A percentile compares a stretch with the other conserved stretches of the same genome.
These are phyloP conservation scores for Penicillium tannophilum DNA, from an alignment of 495 filamentous ascomycete genomes.

Conservation along the genomic window DNA sequence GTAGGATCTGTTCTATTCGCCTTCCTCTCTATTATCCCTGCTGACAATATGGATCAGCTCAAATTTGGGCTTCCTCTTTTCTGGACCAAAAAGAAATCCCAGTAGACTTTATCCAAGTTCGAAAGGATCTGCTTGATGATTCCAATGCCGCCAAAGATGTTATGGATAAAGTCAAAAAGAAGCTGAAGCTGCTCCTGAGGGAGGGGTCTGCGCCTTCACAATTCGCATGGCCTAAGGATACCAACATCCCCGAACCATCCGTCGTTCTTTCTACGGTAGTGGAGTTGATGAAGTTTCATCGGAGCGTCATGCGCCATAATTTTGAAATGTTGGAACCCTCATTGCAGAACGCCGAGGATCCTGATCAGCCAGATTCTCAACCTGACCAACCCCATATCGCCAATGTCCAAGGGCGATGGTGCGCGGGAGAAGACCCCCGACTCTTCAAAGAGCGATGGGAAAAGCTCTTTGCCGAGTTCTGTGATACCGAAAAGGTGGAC, in stretches of 20 bases:
- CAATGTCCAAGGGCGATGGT: slow-evolving; percentile 89
- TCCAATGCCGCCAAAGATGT: slow-evolving; percentile 99
- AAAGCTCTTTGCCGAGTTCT: slow-evolving; percentile 96
- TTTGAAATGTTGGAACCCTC: slow-evolving; percentile 73
- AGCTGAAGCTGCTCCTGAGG: slow-evolving; percentile 85
- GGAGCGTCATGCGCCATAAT: slow-evolving; percentile 90
- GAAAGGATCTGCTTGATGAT: slow-evolving; percentile 94
- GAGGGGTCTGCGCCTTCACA: slow-evolving; percentile 89
- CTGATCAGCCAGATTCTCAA: slow-evolving; percentile 22
- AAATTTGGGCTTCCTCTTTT: slow-evolving; percentile 94
- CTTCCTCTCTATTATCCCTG: background rate
- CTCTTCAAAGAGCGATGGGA: slow-evolving; percentile 98
- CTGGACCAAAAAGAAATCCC: slow-evolving; percentile 83
- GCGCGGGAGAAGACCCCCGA: slow-evolving; percentile 91
- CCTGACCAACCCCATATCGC: slow-evolving; percentile 56
- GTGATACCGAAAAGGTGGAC: slow-evolving; percentile 95
- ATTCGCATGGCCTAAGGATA: slow-evolving; percentile 91
- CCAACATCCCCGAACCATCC: slow-evolving; percentile 85
- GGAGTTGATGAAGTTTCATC: slow-evolving; percentile 96
- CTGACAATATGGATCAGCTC: slow-evolving; percentile 54
- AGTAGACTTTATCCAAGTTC: slow-evolving; percentile 78
- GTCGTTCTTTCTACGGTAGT: slow-evolving; percentile 90
- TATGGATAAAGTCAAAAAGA: slow-evolving; percentile 99
- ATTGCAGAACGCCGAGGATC: slow-evolving; percentile 44
- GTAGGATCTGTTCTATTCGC: slow-evolving; percentile 20